Conservation (phyloP, 2,329 filamentous ascomycete genomes). For the Tolypocladium cylindrosporum region DNA sequence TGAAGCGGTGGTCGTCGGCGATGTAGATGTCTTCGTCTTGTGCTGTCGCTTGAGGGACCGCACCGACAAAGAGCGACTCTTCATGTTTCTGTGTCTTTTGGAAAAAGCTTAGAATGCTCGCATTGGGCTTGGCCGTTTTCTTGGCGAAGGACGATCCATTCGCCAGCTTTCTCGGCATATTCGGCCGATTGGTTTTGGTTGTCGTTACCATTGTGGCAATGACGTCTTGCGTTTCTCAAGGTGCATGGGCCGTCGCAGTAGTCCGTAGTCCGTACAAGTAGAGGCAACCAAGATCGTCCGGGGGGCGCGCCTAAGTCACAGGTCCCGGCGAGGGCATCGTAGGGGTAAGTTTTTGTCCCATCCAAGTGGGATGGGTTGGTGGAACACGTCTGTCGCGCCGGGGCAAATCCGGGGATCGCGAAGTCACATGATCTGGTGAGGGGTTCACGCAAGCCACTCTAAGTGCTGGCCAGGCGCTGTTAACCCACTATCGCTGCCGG, state of each 20-base stretch:
- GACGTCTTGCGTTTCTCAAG: neutral
- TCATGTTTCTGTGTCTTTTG: slow-evolving; percentile 55
- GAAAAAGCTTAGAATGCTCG: slow-evolving; percentile 66
- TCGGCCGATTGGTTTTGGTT: slow-evolving; percentile 20
- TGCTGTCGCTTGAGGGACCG: slow-evolving; percentile 8
- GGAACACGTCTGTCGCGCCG: slow-evolving; percentile 4
- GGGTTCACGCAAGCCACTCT: neutral
- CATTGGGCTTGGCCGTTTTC: slow-evolving; percentile 38
- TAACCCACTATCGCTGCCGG: neutral
- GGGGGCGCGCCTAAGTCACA: neutral
- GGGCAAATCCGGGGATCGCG: slow-evolving; percentile 14
- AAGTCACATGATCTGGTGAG: slow-evolving; percentile 16
- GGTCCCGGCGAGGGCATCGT: neutral
- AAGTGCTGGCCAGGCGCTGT: neutral
- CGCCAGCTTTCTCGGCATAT: slow-evolving; percentile 21
- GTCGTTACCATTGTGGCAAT: slow-evolving; percentile 21
- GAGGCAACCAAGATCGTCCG: neutral
- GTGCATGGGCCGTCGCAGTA: neutral
- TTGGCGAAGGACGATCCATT: slow-evolving; percentile 15
- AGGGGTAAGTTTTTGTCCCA: neutral
- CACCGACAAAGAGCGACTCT: slow-evolving; percentile 45
- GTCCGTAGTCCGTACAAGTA: neutral
- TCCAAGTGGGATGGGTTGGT: neutral
- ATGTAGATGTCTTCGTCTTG: slow-evolving; percentile 18
- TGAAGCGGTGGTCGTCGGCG: slow-evolving; percentile 16